A percentile compares a stretch with the other conserved stretches of the same genome.
These are phyloP conservation scores for Hysterangium stoloniferum DNA, from an alignment of 768 basidiomycete genomes.

Conservation along the genomic window DNA sequence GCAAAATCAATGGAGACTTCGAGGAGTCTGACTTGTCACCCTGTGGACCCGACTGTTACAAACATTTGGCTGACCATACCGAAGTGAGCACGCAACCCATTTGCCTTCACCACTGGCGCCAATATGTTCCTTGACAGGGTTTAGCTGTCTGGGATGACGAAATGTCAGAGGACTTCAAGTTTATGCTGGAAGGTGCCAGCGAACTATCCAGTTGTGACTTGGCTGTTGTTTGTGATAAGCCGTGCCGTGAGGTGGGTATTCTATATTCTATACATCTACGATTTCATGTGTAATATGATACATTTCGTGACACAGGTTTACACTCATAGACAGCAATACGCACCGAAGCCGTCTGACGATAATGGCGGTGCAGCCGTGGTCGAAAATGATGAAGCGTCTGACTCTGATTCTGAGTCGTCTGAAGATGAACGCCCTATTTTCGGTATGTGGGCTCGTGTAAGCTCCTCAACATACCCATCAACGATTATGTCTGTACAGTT, in stretches of 20 bases:
- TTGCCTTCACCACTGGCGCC: neutral
- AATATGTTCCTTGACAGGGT: neutral
- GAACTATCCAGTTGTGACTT: conserved; percentile 47
- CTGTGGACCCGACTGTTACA: conserved; percentile 25
- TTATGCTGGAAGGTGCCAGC: conserved; percentile 35
- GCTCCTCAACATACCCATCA: neutral
- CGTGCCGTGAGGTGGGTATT: conserved; percentile 48
- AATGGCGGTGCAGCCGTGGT: neutral
- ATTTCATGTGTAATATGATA: neutral
- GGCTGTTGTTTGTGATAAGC: conserved; percentile 44
- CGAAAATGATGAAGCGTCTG: neutral
- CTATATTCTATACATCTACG: neutral
- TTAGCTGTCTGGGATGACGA: conserved; percentile 17
- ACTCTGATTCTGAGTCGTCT: neutral
- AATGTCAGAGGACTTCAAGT: conserved; percentile 28
- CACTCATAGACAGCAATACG: neutral
- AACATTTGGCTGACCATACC: neutral
- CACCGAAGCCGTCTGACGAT: neutral
- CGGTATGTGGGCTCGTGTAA: neutral
- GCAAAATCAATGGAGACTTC: conserved; percentile 6
- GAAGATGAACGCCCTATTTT: neutral
- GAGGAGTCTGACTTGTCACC: conserved; percentile 20
- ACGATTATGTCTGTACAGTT: neutral
- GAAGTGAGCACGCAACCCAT: conserved; percentile 1
- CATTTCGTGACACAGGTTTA: neutral